A percentile compares a stretch with the other conserved stretches of the same genome.
Evolutionary conservation across 2,329 filamentous ascomycete species (phyloP).

Genomic region (Stagonosporopsis tanaceti): DNA sequence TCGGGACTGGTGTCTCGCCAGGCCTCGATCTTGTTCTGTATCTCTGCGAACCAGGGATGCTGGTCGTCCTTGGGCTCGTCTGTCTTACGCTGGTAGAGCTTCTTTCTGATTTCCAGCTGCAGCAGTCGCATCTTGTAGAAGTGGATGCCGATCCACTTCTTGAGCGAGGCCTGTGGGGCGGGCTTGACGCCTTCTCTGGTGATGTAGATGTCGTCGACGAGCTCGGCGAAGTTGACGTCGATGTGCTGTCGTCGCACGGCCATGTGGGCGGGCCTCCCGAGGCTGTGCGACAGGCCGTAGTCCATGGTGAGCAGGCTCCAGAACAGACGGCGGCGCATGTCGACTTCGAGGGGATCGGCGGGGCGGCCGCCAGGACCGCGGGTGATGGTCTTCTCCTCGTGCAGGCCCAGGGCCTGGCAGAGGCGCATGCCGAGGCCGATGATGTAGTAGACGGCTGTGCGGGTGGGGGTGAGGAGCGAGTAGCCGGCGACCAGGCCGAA

Average conservation of each 20-base stretch:
- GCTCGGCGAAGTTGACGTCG: constrained; percentile 84
- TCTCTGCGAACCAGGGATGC: constrained; percentile 85
- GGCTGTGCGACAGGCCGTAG: constrained; percentile 82
- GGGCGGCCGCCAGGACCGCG: constrained; percentile 66
- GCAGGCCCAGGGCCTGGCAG: constrained; percentile 86
- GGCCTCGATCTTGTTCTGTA: constrained; percentile 78
- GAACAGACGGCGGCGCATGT: constrained; percentile 86
- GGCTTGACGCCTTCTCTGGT: constrained; percentile 76
- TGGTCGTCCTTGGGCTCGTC: constrained; percentile 77
- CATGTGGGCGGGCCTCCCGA: constrained; percentile 87
- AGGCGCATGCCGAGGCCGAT: constrained; percentile 87
- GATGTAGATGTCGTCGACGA: constrained; percentile 84
- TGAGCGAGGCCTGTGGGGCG: constrained; percentile 74
- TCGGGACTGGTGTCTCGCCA: constrained; percentile 83
- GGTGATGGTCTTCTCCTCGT: constrained; percentile 86
- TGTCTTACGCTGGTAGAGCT: constrained; percentile 84
- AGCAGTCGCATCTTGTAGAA: constrained; percentile 90
- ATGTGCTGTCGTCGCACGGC: constrained; percentile 83
- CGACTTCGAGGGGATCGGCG: constrained; percentile 77
- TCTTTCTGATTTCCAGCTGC: constrained; percentile 86
- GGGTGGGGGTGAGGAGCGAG: constrained; percentile 88
- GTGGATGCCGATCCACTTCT: constrained; percentile 89
- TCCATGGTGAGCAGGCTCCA: constrained; percentile 93
- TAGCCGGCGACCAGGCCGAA: constrained; percentile 88
- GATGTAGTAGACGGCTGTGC: constrained; percentile 92